Evolutionary conservation across 73 alveolate genomes (phyloP), one percentile per base, ranked within the genome.

Genomic region (Paramecium primaurelia): DNA sequence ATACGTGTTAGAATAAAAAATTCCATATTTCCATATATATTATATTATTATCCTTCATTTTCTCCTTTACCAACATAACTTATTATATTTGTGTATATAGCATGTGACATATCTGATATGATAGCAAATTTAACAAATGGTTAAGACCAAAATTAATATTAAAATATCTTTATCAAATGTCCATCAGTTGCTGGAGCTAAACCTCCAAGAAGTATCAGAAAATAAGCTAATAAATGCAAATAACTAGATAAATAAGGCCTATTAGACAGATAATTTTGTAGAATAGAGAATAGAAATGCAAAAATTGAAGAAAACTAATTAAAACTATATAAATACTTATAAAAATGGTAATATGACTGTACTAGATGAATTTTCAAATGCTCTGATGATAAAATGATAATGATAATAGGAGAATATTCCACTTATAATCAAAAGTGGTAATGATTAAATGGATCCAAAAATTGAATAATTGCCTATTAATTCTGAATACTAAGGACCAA

Each of bases 141-240:
- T n/a, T 80, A 22, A 26, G 36, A 40, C 91, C 91, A 80, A 80
- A 80, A 80, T 20, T 22, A 2, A 16, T 12, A 7, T 80, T 80
- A 12, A 11, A 80, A 80, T 20, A 80, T 80, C 16, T 22, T 45
- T 2, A 25, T 26, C 18, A 80, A 44, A 22, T 80, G 7, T 4
- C 91, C 91, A 80, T 80, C 75, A 44, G 91, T 80, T 1, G 91
- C 91, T 42, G 91, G 91, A 6, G 91, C 75, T 42, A 80, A 47
- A 40, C 91, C 91, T 25, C 91, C 91, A 16, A 80, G 58, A 14
- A 80, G 58, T 1, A 80, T 80, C 11, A 80, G 12, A 47, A 80
- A 42, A 47, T 80, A 80, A 1, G 91, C 91, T 12, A 80, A 44
- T 80, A 80, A 25, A 80, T 80, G 91, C 12, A 80, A 44, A 14